Evolutionary conservation across 257 asterid genomes (phyloP).

Genomic region (Phtheirospermum japonicum): DNA sequence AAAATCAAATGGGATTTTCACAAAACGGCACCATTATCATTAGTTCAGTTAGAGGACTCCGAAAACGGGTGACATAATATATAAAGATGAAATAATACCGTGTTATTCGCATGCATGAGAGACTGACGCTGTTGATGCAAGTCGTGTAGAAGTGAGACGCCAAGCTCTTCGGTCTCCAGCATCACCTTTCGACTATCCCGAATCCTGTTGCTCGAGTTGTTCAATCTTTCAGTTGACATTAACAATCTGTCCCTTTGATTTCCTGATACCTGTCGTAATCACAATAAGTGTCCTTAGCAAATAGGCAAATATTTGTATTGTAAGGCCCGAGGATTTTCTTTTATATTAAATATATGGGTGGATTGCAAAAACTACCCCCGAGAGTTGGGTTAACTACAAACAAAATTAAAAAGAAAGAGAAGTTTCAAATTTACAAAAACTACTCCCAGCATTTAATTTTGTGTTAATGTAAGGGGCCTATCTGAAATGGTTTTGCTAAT

Average conservation of each 20-base stretch:
- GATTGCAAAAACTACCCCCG: neutral
- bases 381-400: too few species aligned
- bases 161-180: slow-evolving; percentile 93
- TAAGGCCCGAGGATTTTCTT: too few species aligned
- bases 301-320: neutral
- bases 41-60: slow-evolving; percentile 6
- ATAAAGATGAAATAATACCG: slow-evolving; percentile 39
- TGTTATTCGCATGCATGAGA: slow-evolving; percentile 61
- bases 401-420: neutral
- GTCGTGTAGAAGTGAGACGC: slow-evolving; percentile 86
- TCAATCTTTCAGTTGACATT: slow-evolving; percentile 54
- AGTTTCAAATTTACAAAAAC: too few species aligned
- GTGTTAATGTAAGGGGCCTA: too few species aligned
- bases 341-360: neutral
- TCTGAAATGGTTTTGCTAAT: too few species aligned
- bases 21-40: neutral
- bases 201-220: slow-evolving; percentile 67
- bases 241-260: slow-evolving; percentile 67
- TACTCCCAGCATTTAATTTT: neutral
- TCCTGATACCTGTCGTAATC: slow-evolving; percentile 55
- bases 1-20: neutral
- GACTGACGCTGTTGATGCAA: slow-evolving; percentile 79
- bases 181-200: slow-evolving; percentile 71
- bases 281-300: slow-evolving; percentile 7
- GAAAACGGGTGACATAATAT: neutral